Evolutionary conservation across 2,329 filamentous ascomycete genomes (phyloP).

Genomic region (Apiospora sp.): DNA sequence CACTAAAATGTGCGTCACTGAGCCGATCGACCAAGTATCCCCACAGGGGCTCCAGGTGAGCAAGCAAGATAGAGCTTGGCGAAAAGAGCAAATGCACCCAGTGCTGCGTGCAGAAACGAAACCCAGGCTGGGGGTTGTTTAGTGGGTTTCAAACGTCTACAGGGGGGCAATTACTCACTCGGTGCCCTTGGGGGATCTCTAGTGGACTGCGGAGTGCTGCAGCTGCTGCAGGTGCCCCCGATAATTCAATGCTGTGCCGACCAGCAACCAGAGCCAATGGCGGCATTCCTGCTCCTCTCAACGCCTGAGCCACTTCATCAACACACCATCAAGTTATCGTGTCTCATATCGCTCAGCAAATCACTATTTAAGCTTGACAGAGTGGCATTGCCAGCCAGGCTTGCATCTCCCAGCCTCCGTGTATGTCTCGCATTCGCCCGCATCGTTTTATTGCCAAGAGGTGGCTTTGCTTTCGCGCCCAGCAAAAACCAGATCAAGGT

Average conservation of each 20-base stretch:
- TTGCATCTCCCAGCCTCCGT: slow-evolving; percentile 1
- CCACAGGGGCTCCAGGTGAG: not conserved
- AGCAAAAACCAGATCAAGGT: not conserved
- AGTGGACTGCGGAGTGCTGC: slow-evolving; percentile 14
- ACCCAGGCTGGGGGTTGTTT: slow-evolving; percentile 1
- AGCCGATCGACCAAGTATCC: not conserved
- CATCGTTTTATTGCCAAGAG: not conserved
- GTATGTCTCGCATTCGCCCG: slow-evolving; percentile 1
- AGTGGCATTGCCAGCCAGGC: not conserved
- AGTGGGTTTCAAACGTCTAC: not conserved
- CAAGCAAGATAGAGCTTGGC: not conserved
- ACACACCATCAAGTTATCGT: slow-evolving; percentile 6
- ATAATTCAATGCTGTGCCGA: not conserved
- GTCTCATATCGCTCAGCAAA: not conserved
- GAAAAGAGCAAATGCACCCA: not conserved
- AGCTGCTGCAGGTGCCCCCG: too few species aligned
- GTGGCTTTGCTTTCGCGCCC: not conserved
- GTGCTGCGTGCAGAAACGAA: not conserved
- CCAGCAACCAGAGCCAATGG: not conserved
- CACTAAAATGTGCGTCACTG: slow-evolving; percentile 15
- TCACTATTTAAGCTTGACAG: not conserved
- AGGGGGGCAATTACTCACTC: not conserved
- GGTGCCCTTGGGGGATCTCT: not conserved
- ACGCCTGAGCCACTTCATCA: not conserved
- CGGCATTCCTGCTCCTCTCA: not conserved